Evolutionary conservation across 169 alveolate species (phyloP), one percentile per base, ranked within the genome.

Genomic region (Eimeria sp.): DNA sequence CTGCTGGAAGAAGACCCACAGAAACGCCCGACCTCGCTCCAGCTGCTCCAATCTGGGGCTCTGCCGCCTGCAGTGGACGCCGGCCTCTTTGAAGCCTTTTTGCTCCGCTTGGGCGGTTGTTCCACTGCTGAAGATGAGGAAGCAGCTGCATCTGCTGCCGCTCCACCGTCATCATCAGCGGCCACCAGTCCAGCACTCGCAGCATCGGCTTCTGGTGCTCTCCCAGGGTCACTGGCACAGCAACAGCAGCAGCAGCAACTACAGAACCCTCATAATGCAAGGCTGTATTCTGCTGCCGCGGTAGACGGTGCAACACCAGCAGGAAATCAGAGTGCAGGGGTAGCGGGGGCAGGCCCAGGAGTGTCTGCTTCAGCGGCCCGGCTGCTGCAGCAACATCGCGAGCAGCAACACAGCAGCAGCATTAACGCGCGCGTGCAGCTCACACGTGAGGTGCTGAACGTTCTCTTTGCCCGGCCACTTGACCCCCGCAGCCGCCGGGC

Each of bases 41-140:
- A 75, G 80, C 72, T 92, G 67, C 95, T 92, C 67, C 95, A 61
- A 91, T 92, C 95, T 57, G 72, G 82, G 9, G 65, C 72, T 11
- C 84, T 92, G 47, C 95, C 95, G 20, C 95, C 95, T n/a, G 95
- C 95, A 4, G 95, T 92, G 27, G 95, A 92, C 34, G 84, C 73
- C 27, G 95, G 80, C 14, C 84, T 92, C 57, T 92, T 92, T 57
- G 73, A 78, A 51, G 95, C 95, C 40, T 92, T 92, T 61, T 58
- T 92, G 67, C 84, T 92, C 40, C 90, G 95, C 22, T 75, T 92
- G 47, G 90, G 90, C 27, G 57, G 57, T 72, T 82, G 90, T 72
- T 82, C 73, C n/a, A 82, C 90, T 25, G 90, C 90, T 2, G 90
- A 82, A 25, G 90, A 82, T n/a, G 90, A 82, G 20, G 51, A 34